These are phyloP conservation scores for Dothiorella sarmentorum DNA, from an alignment of 2,329 filamentous ascomycete genomes.

Conservation along the genomic window DNA sequence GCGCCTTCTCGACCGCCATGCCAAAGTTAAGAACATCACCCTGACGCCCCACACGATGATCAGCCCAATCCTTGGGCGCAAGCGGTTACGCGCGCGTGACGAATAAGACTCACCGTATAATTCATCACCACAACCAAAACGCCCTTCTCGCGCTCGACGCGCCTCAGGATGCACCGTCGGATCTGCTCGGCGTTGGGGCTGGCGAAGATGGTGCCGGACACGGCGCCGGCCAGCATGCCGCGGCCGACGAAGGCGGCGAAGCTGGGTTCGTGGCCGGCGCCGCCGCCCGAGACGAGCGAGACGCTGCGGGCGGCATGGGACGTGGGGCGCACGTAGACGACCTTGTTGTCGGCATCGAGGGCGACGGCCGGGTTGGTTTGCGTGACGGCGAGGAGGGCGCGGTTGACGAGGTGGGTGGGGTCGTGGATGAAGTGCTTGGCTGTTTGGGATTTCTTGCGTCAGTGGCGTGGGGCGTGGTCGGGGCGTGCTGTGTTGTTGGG, in stretches of 20 bases:
- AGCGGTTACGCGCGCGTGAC: too few relatives aligned
- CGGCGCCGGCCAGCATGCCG: conserved; percentile 75
- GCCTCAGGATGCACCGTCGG: conserved; percentile 66
- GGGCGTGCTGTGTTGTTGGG: background rate
- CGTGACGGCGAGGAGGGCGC: conserved; percentile 73
- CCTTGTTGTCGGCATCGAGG: conserved; percentile 76
- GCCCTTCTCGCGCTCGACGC: conserved; percentile 68
- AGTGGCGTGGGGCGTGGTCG: background rate
- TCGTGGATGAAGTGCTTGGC: conserved; percentile 88
- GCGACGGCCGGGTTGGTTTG: conserved; percentile 80
- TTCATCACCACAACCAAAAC: conserved; percentile 94
- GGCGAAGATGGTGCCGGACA: conserved; percentile 84
- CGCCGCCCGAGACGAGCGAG: conserved; percentile 82
- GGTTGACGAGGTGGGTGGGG: conserved; percentile 71
- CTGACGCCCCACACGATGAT: background rate
- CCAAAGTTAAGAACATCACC: conserved; percentile 78
- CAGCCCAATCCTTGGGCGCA: background rate
- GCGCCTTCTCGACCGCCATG: conserved; percentile 88
- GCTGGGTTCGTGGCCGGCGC: conserved; percentile 84
- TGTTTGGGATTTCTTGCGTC: conserved; percentile 19
- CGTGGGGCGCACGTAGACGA: conserved; percentile 69
- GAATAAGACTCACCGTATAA: conserved; percentile 67
- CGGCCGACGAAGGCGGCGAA: conserved; percentile 82
- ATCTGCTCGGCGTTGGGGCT: conserved; percentile 81
- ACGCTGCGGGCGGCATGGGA: conserved; percentile 55